These are phyloP conservation scores for Globisporangium emineosum DNA, from an alignment of 352 stramenopile species.

Conservation along the genomic window DNA sequence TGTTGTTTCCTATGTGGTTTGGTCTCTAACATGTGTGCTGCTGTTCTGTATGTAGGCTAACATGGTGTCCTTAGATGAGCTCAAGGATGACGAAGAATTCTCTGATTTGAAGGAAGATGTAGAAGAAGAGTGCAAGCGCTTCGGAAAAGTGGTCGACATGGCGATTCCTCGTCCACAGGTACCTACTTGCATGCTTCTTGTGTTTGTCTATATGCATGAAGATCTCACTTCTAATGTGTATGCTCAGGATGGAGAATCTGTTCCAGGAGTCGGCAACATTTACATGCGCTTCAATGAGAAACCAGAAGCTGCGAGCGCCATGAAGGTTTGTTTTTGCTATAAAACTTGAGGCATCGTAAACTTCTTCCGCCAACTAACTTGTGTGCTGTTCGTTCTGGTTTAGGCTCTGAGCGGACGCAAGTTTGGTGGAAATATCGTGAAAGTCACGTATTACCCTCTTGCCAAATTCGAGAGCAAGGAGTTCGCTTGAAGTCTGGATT, in stretches of 20 bases:
- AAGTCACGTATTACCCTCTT: conserved; percentile 74
- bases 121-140: conserved; percentile 88
- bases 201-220: neutral
- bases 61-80: conserved; percentile 83
- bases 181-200: neutral
- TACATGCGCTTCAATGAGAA: conserved; percentile 74
- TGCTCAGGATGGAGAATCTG: conserved; percentile 49
- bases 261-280: conserved; percentile 71
- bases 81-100: conserved; percentile 85
- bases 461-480: conserved; percentile 71
- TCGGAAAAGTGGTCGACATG: conserved; percentile 61
- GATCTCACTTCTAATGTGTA: neutral
- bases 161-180: conserved; percentile 85
- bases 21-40: neutral
- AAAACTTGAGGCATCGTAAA: neutral
- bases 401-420: conserved; percentile 82
- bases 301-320: conserved; percentile 50
- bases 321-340: conserved; percentile 50
- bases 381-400: neutral
- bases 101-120: conserved; percentile 87
- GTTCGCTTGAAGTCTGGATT: conserved; percentile 31
- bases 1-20: neutral
- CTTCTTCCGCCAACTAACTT: neutral
- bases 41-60: conserved; percentile 46
- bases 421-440: conserved; percentile 84